A percentile compares a stretch with the other conserved stretches of the same genome.
phyloP scores from a whole-genome alignment of 2,329 filamentous ascomycete genomes.

The Lasiodiplodia theobromae region DNA sequence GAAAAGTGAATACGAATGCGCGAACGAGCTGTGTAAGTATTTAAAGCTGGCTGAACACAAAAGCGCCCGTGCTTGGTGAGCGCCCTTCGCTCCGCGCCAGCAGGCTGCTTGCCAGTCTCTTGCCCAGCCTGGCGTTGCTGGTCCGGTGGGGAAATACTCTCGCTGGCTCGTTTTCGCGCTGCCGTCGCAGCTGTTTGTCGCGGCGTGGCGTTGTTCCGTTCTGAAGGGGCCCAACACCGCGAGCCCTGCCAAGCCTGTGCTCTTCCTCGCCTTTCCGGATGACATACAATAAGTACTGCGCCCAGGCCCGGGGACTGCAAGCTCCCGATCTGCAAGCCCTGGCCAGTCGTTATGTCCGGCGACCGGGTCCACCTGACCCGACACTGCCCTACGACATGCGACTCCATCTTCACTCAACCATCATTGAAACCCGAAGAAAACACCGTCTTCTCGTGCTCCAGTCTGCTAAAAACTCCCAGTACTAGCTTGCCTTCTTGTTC shows the following conservation, averaged over 20 bases:
- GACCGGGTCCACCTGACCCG: too few species aligned
- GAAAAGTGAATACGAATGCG: background rate
- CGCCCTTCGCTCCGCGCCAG: background rate
- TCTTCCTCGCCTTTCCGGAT: background rate
- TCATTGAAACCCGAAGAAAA: too few species aligned
- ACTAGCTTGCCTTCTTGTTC: too few species aligned
- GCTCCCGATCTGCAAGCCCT: too few species aligned
- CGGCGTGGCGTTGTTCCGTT: background rate
- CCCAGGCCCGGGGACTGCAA: too few species aligned
- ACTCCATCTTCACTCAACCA: too few species aligned
- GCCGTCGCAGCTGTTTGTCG: background rate
- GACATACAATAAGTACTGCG: background rate
- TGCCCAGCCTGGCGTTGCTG: background rate
- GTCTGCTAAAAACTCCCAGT: too few species aligned
- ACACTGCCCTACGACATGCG: too few species aligned
- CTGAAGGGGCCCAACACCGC: background rate
- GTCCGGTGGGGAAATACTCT: background rate
- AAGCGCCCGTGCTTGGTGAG: background rate
- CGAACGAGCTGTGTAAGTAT: background rate
- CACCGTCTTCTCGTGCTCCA: too few species aligned
- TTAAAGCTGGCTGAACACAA: background rate
- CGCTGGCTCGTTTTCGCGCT: background rate
- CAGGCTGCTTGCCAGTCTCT: background rate
- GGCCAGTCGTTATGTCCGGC: too few species aligned
- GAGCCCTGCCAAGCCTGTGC: background rate